Conservation (phyloP, 768 basidiomycete genomes). For the Leccinum sublutescens region DNA sequence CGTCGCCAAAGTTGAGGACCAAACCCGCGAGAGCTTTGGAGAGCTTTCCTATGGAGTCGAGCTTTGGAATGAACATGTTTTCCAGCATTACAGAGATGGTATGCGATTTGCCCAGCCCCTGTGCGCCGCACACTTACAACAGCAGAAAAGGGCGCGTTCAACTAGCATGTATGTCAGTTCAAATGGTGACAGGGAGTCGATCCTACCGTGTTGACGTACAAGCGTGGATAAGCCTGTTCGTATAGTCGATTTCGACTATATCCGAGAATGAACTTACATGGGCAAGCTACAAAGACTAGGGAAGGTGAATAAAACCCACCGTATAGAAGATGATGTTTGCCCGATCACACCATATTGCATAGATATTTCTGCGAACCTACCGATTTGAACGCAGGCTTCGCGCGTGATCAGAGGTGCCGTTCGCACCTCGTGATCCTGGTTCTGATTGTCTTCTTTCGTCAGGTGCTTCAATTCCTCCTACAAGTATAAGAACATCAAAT, state of each 20-base stretch:
- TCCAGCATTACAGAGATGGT: too few relatives aligned
- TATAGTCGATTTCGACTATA: constrained; percentile 28
- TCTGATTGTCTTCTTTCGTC: constrained; percentile 1
- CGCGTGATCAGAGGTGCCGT: constrained; percentile 49
- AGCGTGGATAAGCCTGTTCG: constrained; percentile 28
- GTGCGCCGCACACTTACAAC: too few relatives aligned
- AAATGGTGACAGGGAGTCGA: background rate
- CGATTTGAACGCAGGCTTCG: constrained; percentile 36
- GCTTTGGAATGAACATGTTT: too few relatives aligned
- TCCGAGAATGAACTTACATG: background rate
- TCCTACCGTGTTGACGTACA: constrained; percentile 64
- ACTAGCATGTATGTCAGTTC: background rate
- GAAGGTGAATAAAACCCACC: constrained; percentile 17
- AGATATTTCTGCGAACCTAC: constrained; percentile 22
- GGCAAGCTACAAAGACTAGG: background rate
- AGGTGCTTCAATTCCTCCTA: constrained; percentile 13
- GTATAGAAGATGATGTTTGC: constrained; percentile 6
- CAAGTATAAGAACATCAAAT: too few relatives aligned
- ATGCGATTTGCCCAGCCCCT: too few relatives aligned
- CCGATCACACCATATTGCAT: constrained; percentile 64
- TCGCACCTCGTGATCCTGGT: constrained; percentile 27
- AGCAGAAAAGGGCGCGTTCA: too few relatives aligned
- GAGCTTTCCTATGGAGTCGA: too few relatives aligned
- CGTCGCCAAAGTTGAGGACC: too few relatives aligned
- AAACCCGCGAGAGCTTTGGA: too few relatives aligned